Evolutionary conservation across 768 basidiomycete genomes (phyloP), one percentile per base, ranked within the genome.

Genomic region (Kwoniella dendrophila): DNA sequence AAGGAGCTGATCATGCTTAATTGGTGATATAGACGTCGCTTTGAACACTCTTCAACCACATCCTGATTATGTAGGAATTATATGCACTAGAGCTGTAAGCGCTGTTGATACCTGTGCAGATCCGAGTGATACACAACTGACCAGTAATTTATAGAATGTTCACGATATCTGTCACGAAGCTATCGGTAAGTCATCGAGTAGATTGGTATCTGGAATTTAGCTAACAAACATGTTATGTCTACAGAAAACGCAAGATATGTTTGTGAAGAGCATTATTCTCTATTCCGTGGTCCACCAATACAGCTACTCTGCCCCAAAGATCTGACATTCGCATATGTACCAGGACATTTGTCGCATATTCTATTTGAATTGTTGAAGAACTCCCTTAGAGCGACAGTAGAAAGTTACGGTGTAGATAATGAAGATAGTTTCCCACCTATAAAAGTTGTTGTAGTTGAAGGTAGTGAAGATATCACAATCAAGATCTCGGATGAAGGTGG

Each of bases 401-500:
- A 98, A 79, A 86, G 90, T 1, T 90, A 86, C 77, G 95, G 95
- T 0, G 85, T 86, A 1, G 88, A 92, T 53, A 83, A 86, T 61
- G 91, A 91, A 74, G 86, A 87, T 58, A 68, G 72, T n/a, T 89
- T 87, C 81, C 92, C 92, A 11, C 88, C 92, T 0, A 94, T 95
- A 82, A 92, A 91, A 79, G 90, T 95, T 50, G 85, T 97, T 59
- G 95, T 96, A 34, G 90, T 95, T 0, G 93, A 95, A 75, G 94
- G 95, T n/a, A 90, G 87, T 66, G 95, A 97, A 75, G 95, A 98
- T 73, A 96, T 98, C 72, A 98, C 95, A 2, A 92, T 99, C 84
- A 99, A 99, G 84, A 96, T 99, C 63, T 88, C 87, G 0, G 95
- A 99, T 74, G 95, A 99, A 78, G 95, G 95, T 2, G 95, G 95